A percentile compares a stretch with the other conserved stretches of the same genome.
Evolutionary conservation across 2,329 filamentous ascomycete genomes (phyloP).

Genomic region (Aspergillus bombycis): DNA sequence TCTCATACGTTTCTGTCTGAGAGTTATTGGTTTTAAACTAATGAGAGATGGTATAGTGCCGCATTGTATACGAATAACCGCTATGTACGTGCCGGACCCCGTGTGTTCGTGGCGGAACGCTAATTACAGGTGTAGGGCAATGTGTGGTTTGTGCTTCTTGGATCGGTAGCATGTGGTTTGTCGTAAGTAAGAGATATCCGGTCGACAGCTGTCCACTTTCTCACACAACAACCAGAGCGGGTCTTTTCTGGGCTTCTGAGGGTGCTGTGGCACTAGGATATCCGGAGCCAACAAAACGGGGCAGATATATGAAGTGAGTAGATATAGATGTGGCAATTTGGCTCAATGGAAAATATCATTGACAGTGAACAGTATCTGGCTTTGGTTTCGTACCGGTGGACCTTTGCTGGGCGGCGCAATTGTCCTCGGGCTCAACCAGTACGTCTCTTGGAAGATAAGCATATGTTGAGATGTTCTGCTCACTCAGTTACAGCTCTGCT

Average conservation of each 20-base stretch:
- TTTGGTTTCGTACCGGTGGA: conserved; percentile 56
- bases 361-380: conserved; percentile 40
- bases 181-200: conserved; percentile 30
- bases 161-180: conserved; percentile 53
- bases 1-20: background rate
- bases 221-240: conserved; percentile 34
- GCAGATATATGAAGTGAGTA: conserved; percentile 48
- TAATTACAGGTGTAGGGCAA: conserved; percentile 43
- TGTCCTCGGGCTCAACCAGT: conserved; percentile 50
- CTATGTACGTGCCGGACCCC: conserved; percentile 21
- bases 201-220: background rate
- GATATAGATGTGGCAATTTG: background rate
- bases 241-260: conserved; percentile 56
- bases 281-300: conserved; percentile 51
- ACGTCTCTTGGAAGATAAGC: background rate
- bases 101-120: background rate
- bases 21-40: background rate
- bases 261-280: conserved; percentile 56
- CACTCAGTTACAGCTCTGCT: conserved; percentile 11
- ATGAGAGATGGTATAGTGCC: conserved; percentile 28
- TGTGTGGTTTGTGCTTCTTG: conserved; percentile 56
- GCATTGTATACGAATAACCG: conserved; percentile 50
- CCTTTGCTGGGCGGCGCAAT: conserved; percentile 54
- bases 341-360: background rate
- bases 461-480: background rate